Base-by-base conservation (phyloP, 176 grass and related monocot genomes). In the Oryza rufipogon region DNA sequence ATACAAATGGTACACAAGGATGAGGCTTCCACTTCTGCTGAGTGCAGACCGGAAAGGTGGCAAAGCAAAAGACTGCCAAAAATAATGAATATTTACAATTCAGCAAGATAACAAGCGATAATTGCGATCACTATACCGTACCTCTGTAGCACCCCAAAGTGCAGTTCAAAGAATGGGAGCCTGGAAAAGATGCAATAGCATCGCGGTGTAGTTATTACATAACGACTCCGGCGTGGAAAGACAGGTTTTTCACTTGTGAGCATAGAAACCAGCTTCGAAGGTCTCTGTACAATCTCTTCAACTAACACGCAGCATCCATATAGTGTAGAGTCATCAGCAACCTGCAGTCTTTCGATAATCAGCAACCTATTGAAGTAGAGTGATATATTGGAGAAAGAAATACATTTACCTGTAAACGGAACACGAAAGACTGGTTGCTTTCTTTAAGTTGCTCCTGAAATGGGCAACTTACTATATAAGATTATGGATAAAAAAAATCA, bases 231-330 rank as follows among this genome's bases (percentile, higher is more conserved):
- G 5, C 67, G 87, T 81, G 88, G 70, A 89, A 93, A 85, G 72
- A 32, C 16, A 5, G 82, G 66, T 47, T 94, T 92, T 32, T 92
- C 90, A 15, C 82, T 88, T 10, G 74, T 77, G 47, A 96, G 89
- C 91, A 99, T 94, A 11, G 97, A 96, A 75, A 99, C 89, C 63
- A 99, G 81, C 41, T 91, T 99, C 73, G 97, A 99, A 54, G 97
- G 93, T 77, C 83, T 91, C 68, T 99, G 93, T 72, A 99, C 88
- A 16, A 96, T 90, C 82, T 99, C 97, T 91, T 99, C 97, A 51
- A 99, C 97, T 84, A 99, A 85, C 11, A 99, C 81, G 23, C 97
- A 99, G 47, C 97, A 99, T 86, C 97, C 97, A 94, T 99, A 99
- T 73, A 99, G 84, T 46, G 91, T 91, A 81, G 97, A 92, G 80